Evolutionary conservation across 768 basidiomycete genomes (phyloP), one percentile per base, ranked within the genome.

Genomic region (Sporobolomyces roseus): DNA sequence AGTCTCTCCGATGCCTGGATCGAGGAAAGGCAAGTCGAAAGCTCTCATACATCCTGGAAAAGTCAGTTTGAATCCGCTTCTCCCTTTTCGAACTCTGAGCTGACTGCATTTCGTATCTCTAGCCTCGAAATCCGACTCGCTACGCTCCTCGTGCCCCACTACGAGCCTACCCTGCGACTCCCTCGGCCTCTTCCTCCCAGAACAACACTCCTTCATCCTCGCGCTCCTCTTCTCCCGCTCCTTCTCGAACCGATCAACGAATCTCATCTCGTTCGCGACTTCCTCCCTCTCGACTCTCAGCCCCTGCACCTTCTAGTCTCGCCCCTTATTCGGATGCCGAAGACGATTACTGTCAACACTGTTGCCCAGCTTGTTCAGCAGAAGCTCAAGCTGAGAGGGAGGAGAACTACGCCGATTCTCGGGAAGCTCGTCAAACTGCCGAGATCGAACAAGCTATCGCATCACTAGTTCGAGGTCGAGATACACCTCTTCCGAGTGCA

Each of bases 1-100:
- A 12, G 49, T 59, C n/a, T 70, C 69, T n/a, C 55, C 64, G 12
- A 21, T 46, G 2, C 41, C 50, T 2, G 32, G 58, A 16, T 70
- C 68, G 19, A 33, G 52, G 36, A 70, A 70, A 29, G 68, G 68
- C 49, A 70, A 70, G 21, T 63, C 53, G 5, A 60, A 60, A 21
- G 68, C 68, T 17, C 52, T 46, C 4, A 41, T 41, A 6, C 65
- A 46, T 14, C 27, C 41, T 7, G 63, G 35, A 21, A 65, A 59
- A 36, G 64, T 68, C 6, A 30, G 56, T 46, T n/a, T 46, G 12
- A 51, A n/a, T 46, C 30, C 17, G 9, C 41, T 21, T n/a, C 51
- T n/a, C 38, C 1, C 4, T 35, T 13, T 23, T 41, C 41, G 41
- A 2, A 32, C 54, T 17, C 43, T 60, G 30, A 32, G 29, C 4